Base-by-base conservation (phyloP, 163 green algal species). In the Trebouxiophyceae sp. region DNA sequence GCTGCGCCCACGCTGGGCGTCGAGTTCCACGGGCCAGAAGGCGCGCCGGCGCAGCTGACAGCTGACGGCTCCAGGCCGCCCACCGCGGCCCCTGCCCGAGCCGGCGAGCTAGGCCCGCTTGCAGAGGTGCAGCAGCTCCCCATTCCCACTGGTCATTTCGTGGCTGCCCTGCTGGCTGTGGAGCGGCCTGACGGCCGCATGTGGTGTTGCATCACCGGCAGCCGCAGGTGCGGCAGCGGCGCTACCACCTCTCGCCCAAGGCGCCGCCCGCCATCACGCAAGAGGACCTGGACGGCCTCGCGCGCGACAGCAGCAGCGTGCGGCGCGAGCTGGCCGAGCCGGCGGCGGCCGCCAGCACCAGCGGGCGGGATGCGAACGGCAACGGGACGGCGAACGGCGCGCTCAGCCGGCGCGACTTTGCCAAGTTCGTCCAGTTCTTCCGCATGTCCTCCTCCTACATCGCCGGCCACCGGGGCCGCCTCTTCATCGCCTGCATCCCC, bases 401-500 rank as follows among this genome's bases (percentile, higher is more conserved):
- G 19, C 39, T 50, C 12, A 12, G 19, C 12, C 39, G 39, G 19
- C 39, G 39, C 39, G 39, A 50, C 39, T 50, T 50, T 50, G 39
- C 12, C 39, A 80, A 84, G 28, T 97, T 97, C 72, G 91, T 96
- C n/a, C 74, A 85, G 7, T 92, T 90, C 61, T 92, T 97, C 60
- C 70, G 91, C 19, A 77, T 89, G 54, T 89, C 89, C 0, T 90
- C 81, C 0, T 86, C 91, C 5, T 98, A 98, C 67, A 94, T 98
- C 23, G 79, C 80, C 33, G 83, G 85, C 1, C 92, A 98, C 76
- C 69, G 85, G 2, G 83, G 74, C 3, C 73, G 77, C 24, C 93
- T 84, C 0, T 97, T 98, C 73, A 89, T 98, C 2, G 73, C 96
- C 19, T 78, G 93, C 22, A 77, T 97, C 0, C 92, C 92, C 16